Evolutionary conservation across 2,329 filamentous ascomycete genomes (phyloP), one percentile per base, ranked within the genome.

Genomic region (Beauveria australis): DNA sequence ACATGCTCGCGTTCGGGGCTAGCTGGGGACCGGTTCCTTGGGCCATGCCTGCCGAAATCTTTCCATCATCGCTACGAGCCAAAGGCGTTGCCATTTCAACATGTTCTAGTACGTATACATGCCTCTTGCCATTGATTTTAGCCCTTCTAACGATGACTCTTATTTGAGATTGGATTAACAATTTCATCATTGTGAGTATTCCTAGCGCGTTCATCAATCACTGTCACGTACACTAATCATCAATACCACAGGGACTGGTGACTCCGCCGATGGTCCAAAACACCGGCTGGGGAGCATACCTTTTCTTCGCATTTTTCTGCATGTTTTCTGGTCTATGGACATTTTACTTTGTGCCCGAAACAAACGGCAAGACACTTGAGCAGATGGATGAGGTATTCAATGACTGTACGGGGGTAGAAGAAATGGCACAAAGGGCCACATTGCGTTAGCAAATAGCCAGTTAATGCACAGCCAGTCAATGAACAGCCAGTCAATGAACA

Each of bases 61-160:
- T 87, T 68, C 82, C 85, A 0, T 79, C 78, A 0, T 81, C 80
- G 2, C 74, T 86, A 1, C 76, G 86, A 10, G 83, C 85, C 1
- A 88, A 89, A 68, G 86, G 86, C 28, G 81, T 86, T 3, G 81
- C 84, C 0, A 73, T 86, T 12, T 79, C 79, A 0, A 85, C 82
- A 0, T 81, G 78, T 62, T 79, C 79, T 1, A 86, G 67, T 70
- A 69, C 46, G 65, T 63, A 1, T 9, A 1, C 4, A 81, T 68
- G 86, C 87, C 68, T 87, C 87, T 64, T 80, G 85, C 9, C 18
- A 8, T 43, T 10, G 9, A 9, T 3, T 43, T 18, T 7, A 43
- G 8, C 41, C n/a, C 9, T n/a, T 43, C 41, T 43, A 43, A 43
- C 41, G 3, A 43, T 43, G 41, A n/a, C 8, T 19, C 18, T 43